phyloP scores from a whole-genome alignment of 305 asterid genomes.

The Monarda citriodora region DNA sequence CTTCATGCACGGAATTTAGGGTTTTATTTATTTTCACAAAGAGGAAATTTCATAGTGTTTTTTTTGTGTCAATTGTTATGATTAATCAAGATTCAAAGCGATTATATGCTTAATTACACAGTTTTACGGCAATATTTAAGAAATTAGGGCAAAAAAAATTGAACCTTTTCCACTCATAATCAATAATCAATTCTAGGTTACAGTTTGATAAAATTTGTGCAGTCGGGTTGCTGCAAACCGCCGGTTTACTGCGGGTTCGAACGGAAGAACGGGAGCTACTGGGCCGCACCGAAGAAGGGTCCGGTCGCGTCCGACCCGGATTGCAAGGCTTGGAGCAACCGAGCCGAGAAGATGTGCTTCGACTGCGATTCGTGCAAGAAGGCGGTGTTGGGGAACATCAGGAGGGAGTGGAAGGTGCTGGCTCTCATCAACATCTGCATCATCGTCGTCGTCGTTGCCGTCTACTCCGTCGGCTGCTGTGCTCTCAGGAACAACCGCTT shows the following conservation, averaged over 20 bases:
- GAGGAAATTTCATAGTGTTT: no score
- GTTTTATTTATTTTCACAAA: no score
- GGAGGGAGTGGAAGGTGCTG: conserved; percentile 59
- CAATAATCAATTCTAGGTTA: no score
- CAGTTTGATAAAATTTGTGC: no score
- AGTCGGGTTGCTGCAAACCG: conserved; percentile 94
- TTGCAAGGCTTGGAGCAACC: conserved; percentile 76
- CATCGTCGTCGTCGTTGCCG: conserved; percentile 30
- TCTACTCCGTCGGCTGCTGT: conserved; percentile 69
- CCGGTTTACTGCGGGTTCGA: conserved; percentile 56
- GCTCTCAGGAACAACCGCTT: conserved; percentile 55
- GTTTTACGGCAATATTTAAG: no score
- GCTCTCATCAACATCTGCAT: conserved; percentile 43
- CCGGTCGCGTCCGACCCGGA: conserved; percentile 40
- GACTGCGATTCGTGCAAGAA: conserved; percentile 76
- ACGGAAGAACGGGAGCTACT: conserved; percentile 57
- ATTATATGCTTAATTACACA: no score
- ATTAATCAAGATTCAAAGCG: no score
- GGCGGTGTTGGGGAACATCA: conserved; percentile 40
- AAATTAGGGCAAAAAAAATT: no score
- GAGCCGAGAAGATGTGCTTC: conserved; percentile 59
- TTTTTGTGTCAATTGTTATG: no score
- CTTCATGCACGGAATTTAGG: no score
- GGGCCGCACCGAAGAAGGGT: conserved; percentile 48
- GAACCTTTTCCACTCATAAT: no score